A percentile compares a stretch with the other conserved stretches of the same genome.
These are phyloP conservation scores for Aspergillus fischeri DNA, from an alignment of 2,329 filamentous ascomycete species.

Conservation along the genomic window DNA sequence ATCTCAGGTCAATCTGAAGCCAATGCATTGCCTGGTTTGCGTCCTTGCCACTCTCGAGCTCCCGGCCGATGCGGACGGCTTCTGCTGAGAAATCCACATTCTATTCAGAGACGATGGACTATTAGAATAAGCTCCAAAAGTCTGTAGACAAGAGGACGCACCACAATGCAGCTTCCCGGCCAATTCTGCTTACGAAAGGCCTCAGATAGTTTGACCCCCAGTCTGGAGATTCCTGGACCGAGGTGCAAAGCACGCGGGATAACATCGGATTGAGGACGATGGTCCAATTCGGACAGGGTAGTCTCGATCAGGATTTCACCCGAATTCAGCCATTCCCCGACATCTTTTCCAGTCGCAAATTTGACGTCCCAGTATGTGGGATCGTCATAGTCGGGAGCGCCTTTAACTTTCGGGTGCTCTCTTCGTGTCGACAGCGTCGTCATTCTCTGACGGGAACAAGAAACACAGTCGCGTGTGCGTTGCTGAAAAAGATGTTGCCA, in stretches of 20 bases:
- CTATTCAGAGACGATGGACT: constrained; percentile 9
- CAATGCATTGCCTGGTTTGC: constrained; percentile 28
- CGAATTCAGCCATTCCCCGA: constrained; percentile 36
- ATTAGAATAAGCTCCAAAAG: background rate
- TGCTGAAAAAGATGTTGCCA: background rate
- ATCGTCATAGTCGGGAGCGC: constrained; percentile 33
- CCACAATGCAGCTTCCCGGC: constrained; percentile 29
- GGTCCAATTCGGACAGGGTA: constrained; percentile 22
- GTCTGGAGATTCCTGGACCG: constrained; percentile 31
- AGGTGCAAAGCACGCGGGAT: constrained; percentile 29
- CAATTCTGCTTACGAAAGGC: constrained; percentile 23
- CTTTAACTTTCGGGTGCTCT: constrained; percentile 18
- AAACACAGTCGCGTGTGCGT: background rate
- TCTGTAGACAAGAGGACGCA: constrained; percentile 13
- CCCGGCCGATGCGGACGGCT: constrained; percentile 32
- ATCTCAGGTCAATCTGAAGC: constrained; percentile 27
- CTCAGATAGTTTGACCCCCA: constrained; percentile 29
- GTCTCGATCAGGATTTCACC: constrained; percentile 29
- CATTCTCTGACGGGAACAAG: constrained; percentile 13
- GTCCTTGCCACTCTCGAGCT: constrained; percentile 18
- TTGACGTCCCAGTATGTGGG: constrained; percentile 31
- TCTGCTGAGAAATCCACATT: constrained; percentile 36
- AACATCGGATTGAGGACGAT: constrained; percentile 1
- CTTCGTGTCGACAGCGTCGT: constrained; percentile 4
- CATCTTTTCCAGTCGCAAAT: constrained; percentile 34